These are phyloP conservation scores for Melaleuca alternifolia DNA, from an alignment of 345 rosid species.

Conservation along the genomic window DNA sequence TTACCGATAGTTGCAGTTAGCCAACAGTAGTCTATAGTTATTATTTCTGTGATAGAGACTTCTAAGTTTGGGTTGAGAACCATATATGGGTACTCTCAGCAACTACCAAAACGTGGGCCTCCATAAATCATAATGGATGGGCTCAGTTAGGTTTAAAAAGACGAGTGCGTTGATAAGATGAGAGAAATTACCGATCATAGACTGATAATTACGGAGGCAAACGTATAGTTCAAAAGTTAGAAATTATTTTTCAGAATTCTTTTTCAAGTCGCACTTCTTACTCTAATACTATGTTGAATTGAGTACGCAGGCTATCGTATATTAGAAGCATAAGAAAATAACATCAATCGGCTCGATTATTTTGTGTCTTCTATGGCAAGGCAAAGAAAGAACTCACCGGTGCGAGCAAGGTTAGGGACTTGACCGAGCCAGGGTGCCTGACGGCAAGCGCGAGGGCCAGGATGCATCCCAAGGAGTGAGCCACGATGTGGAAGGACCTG, in stretches of 20 bases:
- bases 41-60: neutral
- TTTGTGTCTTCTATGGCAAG: neutral
- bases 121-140: too few species aligned
- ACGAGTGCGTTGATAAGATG: too few species aligned
- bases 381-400: constrained; percentile 48
- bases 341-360: neutral
- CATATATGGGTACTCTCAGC: too few species aligned
- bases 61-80: too few species aligned
- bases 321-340: neutral
- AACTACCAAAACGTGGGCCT: too few species aligned
- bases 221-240: neutral
- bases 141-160: too few species aligned
- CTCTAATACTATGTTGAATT: neutral
- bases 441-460: constrained; percentile 93
- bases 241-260: neutral
- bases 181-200: neutral
- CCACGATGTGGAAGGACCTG: constrained; percentile 87
- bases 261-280: too few species aligned
- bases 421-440: constrained; percentile 64
- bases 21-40: neutral
- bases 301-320: neutral
- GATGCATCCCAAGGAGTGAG: constrained; percentile 97
- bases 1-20: neutral
- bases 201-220: neutral
- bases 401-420: constrained; percentile 82